phyloP scores from a whole-genome alignment of 441 rosid species.

The Gossypium trilobum region DNA sequence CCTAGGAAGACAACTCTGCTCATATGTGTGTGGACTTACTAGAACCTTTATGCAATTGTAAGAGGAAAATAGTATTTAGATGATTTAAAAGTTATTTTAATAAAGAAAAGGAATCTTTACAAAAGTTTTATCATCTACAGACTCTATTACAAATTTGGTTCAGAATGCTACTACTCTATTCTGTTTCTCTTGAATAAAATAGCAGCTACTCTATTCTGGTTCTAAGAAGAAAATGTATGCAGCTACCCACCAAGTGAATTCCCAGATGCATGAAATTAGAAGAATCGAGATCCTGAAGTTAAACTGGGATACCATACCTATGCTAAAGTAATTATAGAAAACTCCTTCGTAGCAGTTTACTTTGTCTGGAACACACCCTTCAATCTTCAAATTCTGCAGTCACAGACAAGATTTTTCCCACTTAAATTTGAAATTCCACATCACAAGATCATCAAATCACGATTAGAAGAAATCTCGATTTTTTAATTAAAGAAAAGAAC shows the following conservation, averaged over 20 bases:
- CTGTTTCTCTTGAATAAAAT: slow-evolving; percentile 1
- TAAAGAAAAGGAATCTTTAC: background rate
- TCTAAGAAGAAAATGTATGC: background rate
- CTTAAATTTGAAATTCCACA: slow-evolving; percentile 14
- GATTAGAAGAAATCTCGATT: background rate
- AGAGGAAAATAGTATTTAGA: background rate
- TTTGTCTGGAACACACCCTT: slow-evolving; percentile 53
- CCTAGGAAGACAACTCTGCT: background rate
- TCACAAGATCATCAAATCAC: slow-evolving; percentile 1
- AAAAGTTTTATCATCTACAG: background rate
- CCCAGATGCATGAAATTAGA: background rate
- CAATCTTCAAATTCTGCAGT: slow-evolving; percentile 51
- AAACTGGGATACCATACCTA: slow-evolving; percentile 43
- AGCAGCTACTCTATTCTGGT: background rate
- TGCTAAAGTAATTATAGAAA: slow-evolving; percentile 83
- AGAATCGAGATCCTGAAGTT: background rate
- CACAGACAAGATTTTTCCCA: slow-evolving; percentile 6
- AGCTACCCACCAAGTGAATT: background rate
- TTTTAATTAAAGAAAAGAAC: background rate
- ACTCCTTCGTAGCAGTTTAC: slow-evolving; percentile 63
- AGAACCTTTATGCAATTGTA: background rate
- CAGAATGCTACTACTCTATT: background rate
- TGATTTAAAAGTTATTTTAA: background rate
- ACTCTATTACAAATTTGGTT: background rate
- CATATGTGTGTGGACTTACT: background rate